phyloP scores from a whole-genome alignment of 305 asterid species.

The Stenogyne calaminthoides region DNA sequence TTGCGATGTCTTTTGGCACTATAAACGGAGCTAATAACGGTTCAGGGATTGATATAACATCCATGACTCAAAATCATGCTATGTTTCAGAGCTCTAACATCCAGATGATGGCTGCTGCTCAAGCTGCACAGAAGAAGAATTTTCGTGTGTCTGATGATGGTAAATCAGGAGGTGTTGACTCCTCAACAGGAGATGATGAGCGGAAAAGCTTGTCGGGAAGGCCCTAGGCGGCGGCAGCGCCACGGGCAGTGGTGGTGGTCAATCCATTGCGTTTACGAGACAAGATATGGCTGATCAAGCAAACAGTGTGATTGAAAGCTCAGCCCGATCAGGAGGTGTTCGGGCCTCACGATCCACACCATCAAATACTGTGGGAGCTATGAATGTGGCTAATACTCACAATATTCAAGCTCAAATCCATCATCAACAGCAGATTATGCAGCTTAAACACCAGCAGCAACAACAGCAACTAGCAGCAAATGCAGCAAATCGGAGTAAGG shows the following conservation, averaged over 20 bases:
- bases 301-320: conserved; percentile 41
- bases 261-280: conserved; percentile 75
- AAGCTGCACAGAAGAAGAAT: conserved; percentile 57
- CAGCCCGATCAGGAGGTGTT: conserved; percentile 35
- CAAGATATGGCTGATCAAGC: conserved; percentile 55
- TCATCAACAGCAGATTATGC: conserved; percentile 45
- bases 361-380: conserved; percentile 29
- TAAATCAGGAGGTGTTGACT: conserved; percentile 48
- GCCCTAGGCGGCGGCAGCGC: conserved; percentile 19
- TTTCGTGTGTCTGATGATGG: conserved; percentile 60
- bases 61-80: conserved; percentile 75
- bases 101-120: conserved; percentile 60
- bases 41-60: conserved; percentile 55
- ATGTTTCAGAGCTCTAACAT: conserved; percentile 62
- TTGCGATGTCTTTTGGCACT: conserved; percentile 82
- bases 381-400: conserved; percentile 47
- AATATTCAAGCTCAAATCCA: conserved; percentile 42
- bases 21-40: conserved; percentile 50
- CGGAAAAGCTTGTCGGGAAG: conserved; percentile 54
- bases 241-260: conserved; percentile 21
- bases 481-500: conserved; percentile 50
- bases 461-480: conserved; percentile 38
- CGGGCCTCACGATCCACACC: conserved; percentile 57
- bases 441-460: conserved; percentile 42
- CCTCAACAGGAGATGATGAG: conserved; percentile 61